Evolutionary conservation across 768 basidiomycete genomes (phyloP), one percentile per base, ranked within the genome.

Genomic region (Hebeloma cylindrosporum): DNA sequence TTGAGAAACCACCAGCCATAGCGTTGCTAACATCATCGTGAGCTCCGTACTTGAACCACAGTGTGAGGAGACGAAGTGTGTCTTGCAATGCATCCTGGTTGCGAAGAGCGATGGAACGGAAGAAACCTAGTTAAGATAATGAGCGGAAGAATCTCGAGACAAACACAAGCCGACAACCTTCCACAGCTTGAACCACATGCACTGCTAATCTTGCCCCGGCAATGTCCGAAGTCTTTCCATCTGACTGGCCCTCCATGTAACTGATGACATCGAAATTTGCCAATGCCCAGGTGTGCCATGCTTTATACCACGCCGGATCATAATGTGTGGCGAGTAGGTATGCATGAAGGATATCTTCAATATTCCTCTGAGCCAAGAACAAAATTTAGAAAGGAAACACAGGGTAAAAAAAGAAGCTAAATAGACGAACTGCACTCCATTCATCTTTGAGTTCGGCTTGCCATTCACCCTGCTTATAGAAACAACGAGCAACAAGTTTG

Each of bases 241-340:
- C 79, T 23, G 64, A 68, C 57, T 82, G 82, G 31, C 68, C 76
- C 61, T 95, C 93, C 57, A 95, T 70, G 56, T 86, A 79, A 20
- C 78, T 75, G 50, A 98, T 83, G 50, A 97, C 91, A 43, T 97
- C 93, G 52, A 96, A 94, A 64, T 98, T 97, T 3, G 93, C 87
- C 41, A 98, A 72, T 2, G 96, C 95, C 93, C 93, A 99, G 1
- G 92, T 93, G 59, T 99, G 96, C 94, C 94, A 98, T 13, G 95
- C 96, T 62, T 99, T 97, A 67, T 97, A 97, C 96, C 96, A 99
- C n/a, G 77, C 74, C 3, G 87, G 81, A 62, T 98, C 95, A 52
- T 90, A 90, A 56, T 87, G 84, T 2, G 96, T 98, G 0, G 96
- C 90, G 22, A 85, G 74, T 39, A 78, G 74, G 65, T 96, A 97